phyloP scores from a whole-genome alignment of 148 eudicot genomes.

The Bassia scoparia region DNA sequence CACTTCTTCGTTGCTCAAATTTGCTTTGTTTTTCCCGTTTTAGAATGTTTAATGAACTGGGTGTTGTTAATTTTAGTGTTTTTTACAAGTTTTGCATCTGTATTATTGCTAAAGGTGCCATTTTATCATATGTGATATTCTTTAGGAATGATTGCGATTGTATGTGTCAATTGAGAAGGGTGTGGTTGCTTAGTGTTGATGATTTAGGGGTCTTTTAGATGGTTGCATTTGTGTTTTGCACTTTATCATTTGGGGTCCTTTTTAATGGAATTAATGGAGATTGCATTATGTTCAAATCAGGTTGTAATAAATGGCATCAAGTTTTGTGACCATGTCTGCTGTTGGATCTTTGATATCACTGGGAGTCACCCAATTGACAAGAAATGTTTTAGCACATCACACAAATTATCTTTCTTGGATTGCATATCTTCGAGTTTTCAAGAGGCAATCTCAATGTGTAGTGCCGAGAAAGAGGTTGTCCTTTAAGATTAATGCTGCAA shows the following conservation, averaged over 20 bases:
- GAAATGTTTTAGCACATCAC: conserved; percentile 27
- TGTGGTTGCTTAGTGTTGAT: no score
- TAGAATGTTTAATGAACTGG: neutral
- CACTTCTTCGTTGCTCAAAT: neutral
- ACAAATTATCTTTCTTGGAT: conserved; percentile 34
- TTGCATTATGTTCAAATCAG: neutral
- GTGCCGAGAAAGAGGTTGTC: conserved; percentile 28
- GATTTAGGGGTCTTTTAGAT: no score
- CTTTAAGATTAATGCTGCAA: conserved; percentile 32
- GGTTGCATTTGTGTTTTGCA: no score
- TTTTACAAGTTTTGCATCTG: no score
- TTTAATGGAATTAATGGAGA: no score
- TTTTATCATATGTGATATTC: no score
- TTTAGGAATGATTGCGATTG: no score
- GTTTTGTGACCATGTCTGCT: conserved; percentile 45
- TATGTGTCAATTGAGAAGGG: no score
- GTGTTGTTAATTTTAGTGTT: no score
- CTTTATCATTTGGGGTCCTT: no score
- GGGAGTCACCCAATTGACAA: conserved; percentile 37
- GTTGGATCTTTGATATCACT: conserved; percentile 39
- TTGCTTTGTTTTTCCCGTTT: neutral
- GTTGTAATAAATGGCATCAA: conserved; percentile 43
- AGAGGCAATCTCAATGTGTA: conserved; percentile 24
- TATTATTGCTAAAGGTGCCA: no score
- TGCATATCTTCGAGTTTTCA: conserved; percentile 34